Percentiles rank a stretch among this genome's conserved stretches.
Conservation (phyloP, 2,329 filamentous ascomycete species). For the Ceratocystis destructans region DNA sequence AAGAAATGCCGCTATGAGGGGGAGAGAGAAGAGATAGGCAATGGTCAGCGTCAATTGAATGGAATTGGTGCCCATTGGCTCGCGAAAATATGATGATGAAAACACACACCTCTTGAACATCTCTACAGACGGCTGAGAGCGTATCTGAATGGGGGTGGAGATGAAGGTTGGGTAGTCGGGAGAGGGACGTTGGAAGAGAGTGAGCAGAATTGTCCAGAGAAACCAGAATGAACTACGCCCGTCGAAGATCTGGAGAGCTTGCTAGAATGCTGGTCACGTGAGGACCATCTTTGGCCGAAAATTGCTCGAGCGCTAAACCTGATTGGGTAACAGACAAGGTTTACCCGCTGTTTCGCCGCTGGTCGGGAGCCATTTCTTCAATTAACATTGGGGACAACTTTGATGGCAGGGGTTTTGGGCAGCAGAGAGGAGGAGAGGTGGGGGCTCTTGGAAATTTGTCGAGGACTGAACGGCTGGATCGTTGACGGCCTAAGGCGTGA, state of each 20-base stretch:
- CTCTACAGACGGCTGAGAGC: slow-evolving; percentile 57
- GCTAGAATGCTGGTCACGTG: slow-evolving; percentile 19
- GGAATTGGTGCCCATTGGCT: slow-evolving; percentile 31
- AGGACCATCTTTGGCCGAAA: slow-evolving; percentile 19
- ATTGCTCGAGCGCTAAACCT: slow-evolving; percentile 21
- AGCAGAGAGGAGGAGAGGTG: slow-evolving; percentile 13
- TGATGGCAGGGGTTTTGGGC: slow-evolving; percentile 17
- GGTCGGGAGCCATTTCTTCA: slow-evolving; percentile 17
- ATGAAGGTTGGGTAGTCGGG: slow-evolving; percentile 35
- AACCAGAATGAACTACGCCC: slow-evolving; percentile 19
- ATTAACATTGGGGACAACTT: slow-evolving; percentile 5
- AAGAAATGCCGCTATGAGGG: slow-evolving; percentile 49
- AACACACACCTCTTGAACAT: slow-evolving; percentile 69
- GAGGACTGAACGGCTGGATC: slow-evolving; percentile 14
- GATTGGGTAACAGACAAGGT: slow-evolving; percentile 17
- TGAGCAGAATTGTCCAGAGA: slow-evolving; percentile 36
- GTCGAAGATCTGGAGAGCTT: slow-evolving; percentile 20
- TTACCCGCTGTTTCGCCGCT: slow-evolving; percentile 21
- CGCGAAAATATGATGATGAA: slow-evolving; percentile 25
- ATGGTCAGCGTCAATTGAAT: slow-evolving; percentile 22
- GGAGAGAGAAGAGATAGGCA: slow-evolving; percentile 23
- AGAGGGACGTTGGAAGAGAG: slow-evolving; percentile 33
- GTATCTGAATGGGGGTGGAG: slow-evolving; percentile 45
- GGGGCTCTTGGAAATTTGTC: slow-evolving; percentile 18
- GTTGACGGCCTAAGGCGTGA: slow-evolving; percentile 18